Evolutionary conservation across 805 yeast genomes (phyloP), one percentile per base, ranked within the genome.

Genomic region (Zygotorulaspora florentina): DNA sequence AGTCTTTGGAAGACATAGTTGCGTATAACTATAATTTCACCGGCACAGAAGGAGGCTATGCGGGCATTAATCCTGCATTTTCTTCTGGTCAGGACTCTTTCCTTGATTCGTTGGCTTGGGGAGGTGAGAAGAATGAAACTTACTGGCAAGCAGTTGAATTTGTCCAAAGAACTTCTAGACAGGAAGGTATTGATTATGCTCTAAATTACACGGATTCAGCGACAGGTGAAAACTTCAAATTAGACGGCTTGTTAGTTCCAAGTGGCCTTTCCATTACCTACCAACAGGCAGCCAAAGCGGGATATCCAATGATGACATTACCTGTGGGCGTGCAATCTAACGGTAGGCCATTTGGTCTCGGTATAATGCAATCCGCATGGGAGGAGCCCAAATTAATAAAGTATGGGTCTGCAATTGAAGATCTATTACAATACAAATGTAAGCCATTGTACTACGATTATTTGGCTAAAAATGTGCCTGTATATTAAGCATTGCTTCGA

Each of bases 261-360:
- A 49, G 53, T 17, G 56, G 59, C 6, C 40, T 49, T 15, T 40
- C 59, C 7, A 59, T 61, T 40, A 52, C 58, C 15, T 59, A 58
- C 42, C 64, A 59, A 35, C 66, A 59, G 44, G 61, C 66, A 26
- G 66, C 64, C 6, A 58, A 57, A 47, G 64, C 66, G 9, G 66
- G 61, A 10, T 61, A 61, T 43, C 66, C 66, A 4, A 53, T 58
- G 55, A 46, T 61, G 11, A 59, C 62, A 2, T 39, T 61, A 18
- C 66, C 66, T 3, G 52, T 60, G 30, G 59, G 59, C 27, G 47
- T 49, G 9, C 47, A 46, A n/a, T 18, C 47, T 3, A 48, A 46
- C 33, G 64, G 61, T 12, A 52, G 61, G 46, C 66, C 65, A 8
- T 61, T 47, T 44, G 66, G 65, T 9, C 34, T 61, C 13, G 59